Evolutionary conservation across 208 protist genomes (phyloP).

Genomic region (Trypanosoma lewisi): DNA sequence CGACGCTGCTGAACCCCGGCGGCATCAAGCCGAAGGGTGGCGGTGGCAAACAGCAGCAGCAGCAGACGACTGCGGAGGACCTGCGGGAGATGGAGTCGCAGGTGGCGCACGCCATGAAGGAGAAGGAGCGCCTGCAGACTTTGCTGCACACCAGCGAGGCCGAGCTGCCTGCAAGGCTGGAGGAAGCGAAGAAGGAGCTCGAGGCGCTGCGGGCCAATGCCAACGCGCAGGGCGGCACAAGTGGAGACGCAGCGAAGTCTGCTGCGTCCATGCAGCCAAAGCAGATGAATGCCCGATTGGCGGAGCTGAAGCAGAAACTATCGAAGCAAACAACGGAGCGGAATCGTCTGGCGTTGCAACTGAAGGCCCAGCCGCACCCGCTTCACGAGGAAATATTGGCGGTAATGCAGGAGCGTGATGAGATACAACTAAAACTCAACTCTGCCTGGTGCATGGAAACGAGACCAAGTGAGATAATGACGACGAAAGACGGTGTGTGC

Average conservation of each 20-base stretch:
- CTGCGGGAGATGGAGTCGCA: constrained; percentile 51
- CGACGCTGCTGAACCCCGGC: constrained; percentile 65
- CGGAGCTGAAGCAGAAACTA: constrained; percentile 79
- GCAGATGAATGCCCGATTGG: constrained; percentile 50
- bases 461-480: constrained; percentile 1
- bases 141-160: constrained; percentile 64
- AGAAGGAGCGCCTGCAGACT: constrained; percentile 61
- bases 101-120: constrained; percentile 53
- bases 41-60: constrained; percentile 34
- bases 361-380: constrained; percentile 69
- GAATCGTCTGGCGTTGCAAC: constrained; percentile 68
- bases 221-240: neutral
- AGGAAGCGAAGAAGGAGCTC: constrained; percentile 54
- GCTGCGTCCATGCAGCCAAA: constrained; percentile 19
- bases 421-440: constrained; percentile 30
- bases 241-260: neutral
- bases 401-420: constrained; percentile 54
- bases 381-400: constrained; percentile 52
- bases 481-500: constrained; percentile 7
- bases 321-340: constrained; percentile 73
- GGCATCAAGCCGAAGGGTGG: constrained; percentile 32
- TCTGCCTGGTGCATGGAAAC: neutral
- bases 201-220: constrained; percentile 29
- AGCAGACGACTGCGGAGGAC: constrained; percentile 35
- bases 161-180: constrained; percentile 47